These are phyloP conservation scores for Yamadazyma endophytica DNA, from an alignment of 805 yeast species.

Conservation along the genomic window DNA sequence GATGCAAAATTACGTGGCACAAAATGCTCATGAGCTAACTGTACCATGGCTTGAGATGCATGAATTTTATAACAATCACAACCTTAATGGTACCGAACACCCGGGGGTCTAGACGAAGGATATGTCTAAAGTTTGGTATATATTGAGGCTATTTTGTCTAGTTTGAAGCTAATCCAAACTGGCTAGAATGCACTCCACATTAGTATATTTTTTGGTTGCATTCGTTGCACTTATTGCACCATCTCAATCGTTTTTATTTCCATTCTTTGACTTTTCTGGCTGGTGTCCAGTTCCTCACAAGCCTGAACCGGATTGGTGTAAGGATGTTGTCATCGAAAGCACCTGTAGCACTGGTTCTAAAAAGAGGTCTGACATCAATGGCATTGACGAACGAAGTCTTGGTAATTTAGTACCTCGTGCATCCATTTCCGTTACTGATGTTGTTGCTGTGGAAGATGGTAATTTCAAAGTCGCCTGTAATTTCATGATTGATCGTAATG, in stretches of 20 bases:
- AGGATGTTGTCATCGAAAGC: conserved; percentile 3
- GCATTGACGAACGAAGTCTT: no score
- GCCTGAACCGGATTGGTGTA: conserved; percentile 2
- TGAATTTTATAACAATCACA: no score
- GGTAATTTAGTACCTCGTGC: conserved; percentile 16
- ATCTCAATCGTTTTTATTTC: conserved; percentile 6
- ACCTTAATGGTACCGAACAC: no score
- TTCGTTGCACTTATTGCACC: conserved; percentile 2
- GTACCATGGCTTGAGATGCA: no score
- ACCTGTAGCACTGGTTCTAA: background rate
- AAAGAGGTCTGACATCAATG: background rate
- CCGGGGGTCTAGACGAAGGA: no score
- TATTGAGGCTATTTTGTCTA: no score
- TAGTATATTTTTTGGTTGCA: no score
- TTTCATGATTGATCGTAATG: conserved; percentile 19
- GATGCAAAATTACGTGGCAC: no score
- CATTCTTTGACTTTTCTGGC: conserved; percentile 1
- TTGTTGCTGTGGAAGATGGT: conserved; percentile 15
- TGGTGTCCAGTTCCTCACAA: background rate
- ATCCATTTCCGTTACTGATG: conserved; percentile 21
- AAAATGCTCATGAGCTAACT: no score
- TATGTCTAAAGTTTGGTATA: no score
- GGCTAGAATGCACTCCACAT: no score
- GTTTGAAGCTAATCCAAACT: no score
- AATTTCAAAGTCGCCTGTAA: conserved; percentile 17